A percentile compares a stretch with the other conserved stretches of the same genome.
These are phyloP conservation scores for Apostasia shenzhenica DNA, from an alignment of 106 monocot genomes.

Conservation along the genomic window DNA sequence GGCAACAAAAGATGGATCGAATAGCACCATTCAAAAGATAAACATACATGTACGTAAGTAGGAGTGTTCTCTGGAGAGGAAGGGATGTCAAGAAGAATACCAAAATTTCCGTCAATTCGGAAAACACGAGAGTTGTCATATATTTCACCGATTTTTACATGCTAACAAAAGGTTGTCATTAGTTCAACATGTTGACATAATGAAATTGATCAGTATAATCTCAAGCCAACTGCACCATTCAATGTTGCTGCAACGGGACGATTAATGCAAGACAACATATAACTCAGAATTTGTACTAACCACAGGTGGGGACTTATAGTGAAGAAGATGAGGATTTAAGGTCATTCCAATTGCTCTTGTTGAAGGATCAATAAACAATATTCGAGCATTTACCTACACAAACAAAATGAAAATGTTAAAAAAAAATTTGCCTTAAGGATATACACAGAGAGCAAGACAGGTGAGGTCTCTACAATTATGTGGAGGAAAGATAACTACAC, in stretches of 20 bases:
- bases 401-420: conserved; percentile 4
- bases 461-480: too few species aligned
- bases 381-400: conserved; percentile 78
- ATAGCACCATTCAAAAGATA: not conserved
- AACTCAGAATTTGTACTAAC: conserved; percentile 40
- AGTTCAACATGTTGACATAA: not conserved
- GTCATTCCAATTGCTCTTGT: conserved; percentile 94
- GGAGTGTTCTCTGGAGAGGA: conserved; percentile 57
- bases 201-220: not conserved
- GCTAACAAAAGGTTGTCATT: conserved; percentile 25
- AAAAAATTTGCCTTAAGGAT: not conserved
- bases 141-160: conserved; percentile 85
- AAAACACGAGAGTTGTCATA: conserved; percentile 68
- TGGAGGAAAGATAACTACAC: too few species aligned
- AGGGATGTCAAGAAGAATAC: conserved; percentile 77
- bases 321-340: conserved; percentile 54
- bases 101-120: conserved; percentile 67
- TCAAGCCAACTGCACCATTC: not conserved
- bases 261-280: not conserved
- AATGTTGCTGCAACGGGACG: not conserved
- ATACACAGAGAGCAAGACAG: too few species aligned
- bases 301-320: conserved; percentile 46
- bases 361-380: conserved; percentile 87
- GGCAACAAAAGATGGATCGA: not conserved
- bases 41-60: conserved; percentile 72